A percentile compares a stretch with the other conserved stretches of the same genome.
Evolutionary conservation across 805 yeast genomes (phyloP).

Genomic region (Ogataea corticis): DNA sequence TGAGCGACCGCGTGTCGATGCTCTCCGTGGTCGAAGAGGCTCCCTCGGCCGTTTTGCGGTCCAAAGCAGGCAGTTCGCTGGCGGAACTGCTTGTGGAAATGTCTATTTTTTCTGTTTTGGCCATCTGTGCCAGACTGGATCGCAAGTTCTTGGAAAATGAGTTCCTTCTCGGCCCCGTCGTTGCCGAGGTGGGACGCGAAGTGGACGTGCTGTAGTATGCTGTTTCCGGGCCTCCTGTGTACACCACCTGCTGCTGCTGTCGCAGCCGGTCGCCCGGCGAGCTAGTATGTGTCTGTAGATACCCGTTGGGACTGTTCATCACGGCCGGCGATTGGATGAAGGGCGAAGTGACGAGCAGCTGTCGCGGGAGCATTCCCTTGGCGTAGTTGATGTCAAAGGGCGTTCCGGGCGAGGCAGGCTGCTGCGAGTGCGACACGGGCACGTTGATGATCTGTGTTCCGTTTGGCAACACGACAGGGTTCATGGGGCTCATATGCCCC

Average conservation of each 20-base stretch:
- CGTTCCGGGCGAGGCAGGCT: constrained; percentile 41
- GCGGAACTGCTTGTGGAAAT: background rate
- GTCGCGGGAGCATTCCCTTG: constrained; percentile 62
- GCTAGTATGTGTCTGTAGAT: background rate
- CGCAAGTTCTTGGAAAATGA: constrained; percentile 21
- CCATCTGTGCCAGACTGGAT: constrained; percentile 19
- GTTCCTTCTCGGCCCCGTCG: constrained; percentile 3
- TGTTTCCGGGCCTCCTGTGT: background rate
- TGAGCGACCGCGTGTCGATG: constrained; percentile 23
- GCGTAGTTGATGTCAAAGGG: constrained; percentile 64
- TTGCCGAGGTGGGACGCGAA: background rate
- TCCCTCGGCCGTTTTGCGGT: background rate
- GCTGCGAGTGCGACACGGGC: constrained; percentile 16
- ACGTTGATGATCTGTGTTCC: constrained; percentile 19
- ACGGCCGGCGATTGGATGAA: constrained; percentile 45
- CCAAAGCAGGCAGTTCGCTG: background rate
- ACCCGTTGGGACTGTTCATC: constrained; percentile 7
- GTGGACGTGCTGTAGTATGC: background rate
- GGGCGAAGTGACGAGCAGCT: constrained; percentile 60
- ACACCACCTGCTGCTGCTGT: background rate
- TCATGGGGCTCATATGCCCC: constrained; percentile 1
- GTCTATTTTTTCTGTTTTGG: constrained; percentile 6
- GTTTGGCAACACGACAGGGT: constrained; percentile 15
- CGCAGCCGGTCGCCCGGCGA: constrained; percentile 6
- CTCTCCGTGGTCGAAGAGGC: background rate